Evolutionary conservation across 2,329 filamentous ascomycete species (phyloP).

Genomic region (Dactylellina parvicollis): DNA sequence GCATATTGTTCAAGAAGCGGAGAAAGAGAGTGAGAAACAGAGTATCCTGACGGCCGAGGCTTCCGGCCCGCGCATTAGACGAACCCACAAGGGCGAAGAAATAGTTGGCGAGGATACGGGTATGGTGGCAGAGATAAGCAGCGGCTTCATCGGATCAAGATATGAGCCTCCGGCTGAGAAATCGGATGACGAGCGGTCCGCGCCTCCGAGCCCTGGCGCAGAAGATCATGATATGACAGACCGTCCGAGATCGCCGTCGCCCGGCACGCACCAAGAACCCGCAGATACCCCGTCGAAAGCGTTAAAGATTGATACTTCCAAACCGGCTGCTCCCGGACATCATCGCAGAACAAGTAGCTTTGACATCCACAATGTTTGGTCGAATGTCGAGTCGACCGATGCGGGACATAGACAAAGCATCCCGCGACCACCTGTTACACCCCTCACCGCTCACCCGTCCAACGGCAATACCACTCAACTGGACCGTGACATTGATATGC

Average conservation of each 20-base stretch:
- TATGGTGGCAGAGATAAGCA: constrained; percentile 65
- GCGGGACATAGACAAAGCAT: constrained; percentile 64
- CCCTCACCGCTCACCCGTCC: constrained; percentile 64
- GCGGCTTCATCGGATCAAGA: constrained; percentile 61
- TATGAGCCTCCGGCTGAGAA: constrained; percentile 59
- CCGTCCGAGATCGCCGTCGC: constrained; percentile 45
- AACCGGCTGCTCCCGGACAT: constrained; percentile 60
- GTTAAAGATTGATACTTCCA: constrained; percentile 50
- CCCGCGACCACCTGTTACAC: constrained; percentile 65
- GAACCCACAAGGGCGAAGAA: constrained; percentile 96
- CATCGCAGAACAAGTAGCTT: constrained; percentile 69
- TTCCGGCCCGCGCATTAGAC: constrained; percentile 79
- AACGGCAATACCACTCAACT: constrained; percentile 69
- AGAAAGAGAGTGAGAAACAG: constrained; percentile 80
- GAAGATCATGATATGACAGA: constrained; percentile 56
- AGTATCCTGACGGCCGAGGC: constrained; percentile 82
- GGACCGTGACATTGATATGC: constrained; percentile 88
- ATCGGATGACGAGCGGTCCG: constrained; percentile 60
- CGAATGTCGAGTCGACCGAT: constrained; percentile 79
- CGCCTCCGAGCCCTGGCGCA: constrained; percentile 59
- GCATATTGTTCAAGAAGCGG: constrained; percentile 77
- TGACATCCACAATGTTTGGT: constrained; percentile 86
- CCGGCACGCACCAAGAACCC: constrained; percentile 55
- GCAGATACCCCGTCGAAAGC: constrained; percentile 58
- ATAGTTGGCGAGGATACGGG: constrained; percentile 77